These are phyloP conservation scores for Gossypium raimondii DNA, from an alignment of 345 rosid species.

Conservation along the genomic window DNA sequence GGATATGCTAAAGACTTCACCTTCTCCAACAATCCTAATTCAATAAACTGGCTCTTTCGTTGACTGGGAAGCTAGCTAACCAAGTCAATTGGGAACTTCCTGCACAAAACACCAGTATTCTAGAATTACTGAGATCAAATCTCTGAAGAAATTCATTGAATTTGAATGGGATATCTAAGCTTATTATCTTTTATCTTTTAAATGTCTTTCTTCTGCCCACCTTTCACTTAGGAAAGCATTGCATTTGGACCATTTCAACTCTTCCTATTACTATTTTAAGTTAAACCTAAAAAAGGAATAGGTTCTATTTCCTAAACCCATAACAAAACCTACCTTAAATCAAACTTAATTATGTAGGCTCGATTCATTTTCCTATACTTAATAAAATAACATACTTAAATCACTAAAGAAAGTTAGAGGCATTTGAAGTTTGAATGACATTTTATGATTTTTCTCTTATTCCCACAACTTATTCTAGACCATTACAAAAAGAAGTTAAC, in stretches of 20 bases:
- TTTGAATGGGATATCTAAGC: background rate
- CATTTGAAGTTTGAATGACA: too few relatives aligned
- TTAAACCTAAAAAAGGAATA: constrained; percentile 6
- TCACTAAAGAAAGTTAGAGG: too few relatives aligned
- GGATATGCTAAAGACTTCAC: too few relatives aligned
- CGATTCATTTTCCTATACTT: background rate
- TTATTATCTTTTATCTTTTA: background rate
- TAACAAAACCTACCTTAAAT: background rate
- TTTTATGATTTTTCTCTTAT: too few relatives aligned
- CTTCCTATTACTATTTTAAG: background rate
- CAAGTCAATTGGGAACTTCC: too few relatives aligned
- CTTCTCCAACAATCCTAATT: too few relatives aligned
- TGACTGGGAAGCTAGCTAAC: too few relatives aligned
- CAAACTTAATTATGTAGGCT: background rate
- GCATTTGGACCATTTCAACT: background rate
- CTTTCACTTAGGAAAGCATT: background rate
- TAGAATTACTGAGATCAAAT: background rate
- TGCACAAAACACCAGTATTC: background rate
- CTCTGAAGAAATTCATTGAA: background rate
- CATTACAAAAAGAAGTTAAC: background rate
- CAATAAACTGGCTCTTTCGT: too few relatives aligned
- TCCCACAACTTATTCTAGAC: too few relatives aligned
- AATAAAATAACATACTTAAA: too few relatives aligned
- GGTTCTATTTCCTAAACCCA: background rate
- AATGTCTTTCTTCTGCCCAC: background rate